These are phyloP conservation scores for Leucoagaricus sp. DNA, from an alignment of 1,284 basidiomycete genomes.

Conservation along the genomic window DNA sequence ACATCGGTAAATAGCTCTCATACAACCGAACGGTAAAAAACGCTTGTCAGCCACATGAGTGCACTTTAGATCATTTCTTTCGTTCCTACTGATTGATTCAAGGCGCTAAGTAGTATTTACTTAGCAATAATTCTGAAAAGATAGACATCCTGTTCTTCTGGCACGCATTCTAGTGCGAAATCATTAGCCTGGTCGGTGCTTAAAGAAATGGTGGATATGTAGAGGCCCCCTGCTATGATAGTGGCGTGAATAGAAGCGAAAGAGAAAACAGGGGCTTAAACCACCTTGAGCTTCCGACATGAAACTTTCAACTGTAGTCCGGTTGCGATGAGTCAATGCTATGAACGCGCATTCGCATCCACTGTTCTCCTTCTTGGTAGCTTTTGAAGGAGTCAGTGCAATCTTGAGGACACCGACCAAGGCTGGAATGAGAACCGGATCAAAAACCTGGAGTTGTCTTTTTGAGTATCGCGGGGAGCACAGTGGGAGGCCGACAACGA, in stretches of 20 bases:
- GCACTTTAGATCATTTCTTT: too few relatives aligned
- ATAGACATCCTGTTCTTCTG: constrained; percentile 36
- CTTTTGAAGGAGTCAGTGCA: constrained; percentile 25
- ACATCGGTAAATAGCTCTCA: too few relatives aligned
- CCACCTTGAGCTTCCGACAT: constrained; percentile 27
- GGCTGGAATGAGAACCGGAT: constrained; percentile 60
- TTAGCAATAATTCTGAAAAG: constrained; percentile 36
- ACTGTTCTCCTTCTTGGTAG: neutral
- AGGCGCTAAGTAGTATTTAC: neutral
- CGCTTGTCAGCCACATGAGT: too few relatives aligned
- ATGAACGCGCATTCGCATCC: constrained; percentile 45
- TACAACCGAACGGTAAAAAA: too few relatives aligned
- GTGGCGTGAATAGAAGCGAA: neutral
- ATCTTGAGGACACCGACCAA: constrained; percentile 53
- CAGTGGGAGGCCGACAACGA: constrained; percentile 17
- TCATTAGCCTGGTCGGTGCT: constrained; percentile 17
- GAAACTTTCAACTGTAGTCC: constrained; percentile 33
- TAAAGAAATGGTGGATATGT: constrained; percentile 24
- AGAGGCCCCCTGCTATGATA: constrained; percentile 16
- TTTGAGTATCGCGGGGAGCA: neutral
- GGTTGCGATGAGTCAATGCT: constrained; percentile 54
- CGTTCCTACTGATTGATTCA: too few relatives aligned
- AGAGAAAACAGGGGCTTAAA: neutral
- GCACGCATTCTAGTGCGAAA: too few relatives aligned
- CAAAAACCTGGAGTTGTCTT: constrained; percentile 61